Evolutionary conservation across 1,284 basidiomycete species (phyloP).

Genomic region (Trichosporon sp.): DNA sequence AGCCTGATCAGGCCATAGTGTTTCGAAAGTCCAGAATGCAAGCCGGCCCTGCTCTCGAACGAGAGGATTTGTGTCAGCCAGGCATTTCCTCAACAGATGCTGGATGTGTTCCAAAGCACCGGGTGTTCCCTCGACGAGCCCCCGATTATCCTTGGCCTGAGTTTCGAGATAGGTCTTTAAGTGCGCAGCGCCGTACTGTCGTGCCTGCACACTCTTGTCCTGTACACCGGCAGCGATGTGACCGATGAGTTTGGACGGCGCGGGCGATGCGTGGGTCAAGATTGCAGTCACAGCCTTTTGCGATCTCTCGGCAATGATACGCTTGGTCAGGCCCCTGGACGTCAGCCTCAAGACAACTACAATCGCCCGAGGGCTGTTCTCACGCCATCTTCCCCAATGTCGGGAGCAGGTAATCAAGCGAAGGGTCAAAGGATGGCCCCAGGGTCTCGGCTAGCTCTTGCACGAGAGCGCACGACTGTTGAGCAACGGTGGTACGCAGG

Average conservation of each 20-base stretch:
- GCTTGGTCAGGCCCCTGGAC: constrained; percentile 72
- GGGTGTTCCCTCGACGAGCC: constrained; percentile 57
- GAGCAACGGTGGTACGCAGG: constrained; percentile 84
- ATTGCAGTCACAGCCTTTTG: constrained; percentile 67
- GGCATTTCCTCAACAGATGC: constrained; percentile 62
- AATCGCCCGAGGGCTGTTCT: constrained; percentile 6
- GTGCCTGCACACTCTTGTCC: constrained; percentile 77
- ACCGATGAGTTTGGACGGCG: constrained; percentile 64
- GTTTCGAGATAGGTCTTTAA: constrained; percentile 66
- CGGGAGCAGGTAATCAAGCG: constrained; percentile 67
- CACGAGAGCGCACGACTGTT: constrained; percentile 73
- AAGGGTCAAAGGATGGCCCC: constrained; percentile 65
- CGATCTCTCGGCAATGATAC: constrained; percentile 79
- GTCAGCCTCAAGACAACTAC: constrained; percentile 1
- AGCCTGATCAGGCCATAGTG: constrained; percentile 67
- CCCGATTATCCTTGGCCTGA: constrained; percentile 61
- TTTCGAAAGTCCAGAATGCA: constrained; percentile 75
- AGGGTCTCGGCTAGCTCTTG: constrained; percentile 67
- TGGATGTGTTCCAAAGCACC: constrained; percentile 66
- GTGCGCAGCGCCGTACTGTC: constrained; percentile 63
- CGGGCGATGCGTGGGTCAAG: constrained; percentile 64
- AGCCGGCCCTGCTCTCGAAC: constrained; percentile 70
- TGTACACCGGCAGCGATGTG: constrained; percentile 67
- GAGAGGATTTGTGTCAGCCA: constrained; percentile 71
- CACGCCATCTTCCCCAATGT: constrained; percentile 72